Base-by-base conservation (phyloP, 1,284 basidiomycete genomes). In the Psilocybe mexicana region DNA sequence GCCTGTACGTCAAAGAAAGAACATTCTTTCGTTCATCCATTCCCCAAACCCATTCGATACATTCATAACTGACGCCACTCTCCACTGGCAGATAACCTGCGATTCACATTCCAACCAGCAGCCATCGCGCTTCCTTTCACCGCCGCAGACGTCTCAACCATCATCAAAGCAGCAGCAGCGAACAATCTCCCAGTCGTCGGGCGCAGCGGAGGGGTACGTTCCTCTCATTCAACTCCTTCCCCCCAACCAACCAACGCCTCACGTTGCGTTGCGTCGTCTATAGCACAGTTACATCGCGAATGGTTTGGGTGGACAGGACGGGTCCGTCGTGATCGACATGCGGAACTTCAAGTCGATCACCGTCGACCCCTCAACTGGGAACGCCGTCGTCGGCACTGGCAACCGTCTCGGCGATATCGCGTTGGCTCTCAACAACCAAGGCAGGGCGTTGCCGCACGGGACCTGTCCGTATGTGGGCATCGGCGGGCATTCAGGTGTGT, bases 201-300 rank as follows among this genome's bases (percentile, higher is more conserved):
- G 14, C 69, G 74, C 23, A 75, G 76, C 55, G 77, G 77, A 52
- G 78, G 78, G 18, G 57, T 58, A 44, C 26, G 57, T 36, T 4
- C 30, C 6, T 23, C n/a, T 25, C 18, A 18, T 18, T 18, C n/a
- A n/a, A n/a, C n/a, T n/a, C n/a, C n/a, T n/a, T n/a, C n/a, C n/a
- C n/a, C n/a, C n/a, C n/a, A n/a, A n/a, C n/a, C n/a, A n/a, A n/a
- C n/a, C n/a, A 18, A 18, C 18, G 18, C 18, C 18, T 18, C 18
- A 18, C 18, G 18, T 18, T 18, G 18, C 18, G 18, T 18, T 11
- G 14, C 12, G 6, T 18, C 6, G 6, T 33, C 30, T 43, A 49
- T 33, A 58, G 57, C 78, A 79, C 56, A 75, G 71, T 43, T 79
- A 79, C 52, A 76, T 77, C 30, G 78, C 75, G 1, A 79, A 76